These are phyloP conservation scores for Verticillium albo-atrum DNA, from an alignment of 2,329 filamentous ascomycete genomes.

Conservation along the genomic window DNA sequence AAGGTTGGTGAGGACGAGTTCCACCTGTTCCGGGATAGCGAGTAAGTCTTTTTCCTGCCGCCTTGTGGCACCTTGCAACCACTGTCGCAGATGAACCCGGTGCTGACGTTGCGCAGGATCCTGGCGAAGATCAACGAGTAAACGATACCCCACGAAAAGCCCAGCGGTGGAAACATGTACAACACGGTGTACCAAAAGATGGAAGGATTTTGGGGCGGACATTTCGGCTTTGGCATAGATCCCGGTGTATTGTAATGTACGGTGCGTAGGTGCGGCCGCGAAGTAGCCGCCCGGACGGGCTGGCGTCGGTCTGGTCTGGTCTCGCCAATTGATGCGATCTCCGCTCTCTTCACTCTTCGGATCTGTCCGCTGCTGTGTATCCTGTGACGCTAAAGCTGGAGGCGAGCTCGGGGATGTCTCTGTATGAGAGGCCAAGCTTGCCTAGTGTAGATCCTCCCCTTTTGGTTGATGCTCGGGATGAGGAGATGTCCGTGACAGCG, in stretches of 20 bases:
- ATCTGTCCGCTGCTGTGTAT: neutral
- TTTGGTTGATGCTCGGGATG: neutral
- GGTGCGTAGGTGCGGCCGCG: neutral
- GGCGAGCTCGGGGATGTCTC: neutral
- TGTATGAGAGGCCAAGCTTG: neutral
- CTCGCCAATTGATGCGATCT: neutral
- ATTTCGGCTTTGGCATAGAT: slow-evolving; percentile 4
- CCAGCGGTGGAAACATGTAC: slow-evolving; percentile 12
- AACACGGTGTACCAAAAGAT: slow-evolving; percentile 24
- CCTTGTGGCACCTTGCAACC: neutral
- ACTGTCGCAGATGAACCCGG: neutral
- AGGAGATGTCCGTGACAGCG: neutral
- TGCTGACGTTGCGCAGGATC: slow-evolving; percentile 54
- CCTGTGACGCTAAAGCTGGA: too few species aligned
- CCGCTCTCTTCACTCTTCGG: neutral
- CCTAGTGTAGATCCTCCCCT: neutral
- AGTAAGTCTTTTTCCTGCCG: slow-evolving; percentile 61
- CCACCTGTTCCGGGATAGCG: slow-evolving; percentile 92
- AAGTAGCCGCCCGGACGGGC: neutral
- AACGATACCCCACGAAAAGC: slow-evolving; percentile 12
- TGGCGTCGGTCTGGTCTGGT: neutral
- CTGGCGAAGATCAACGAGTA: slow-evolving; percentile 99
- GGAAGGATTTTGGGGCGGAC: slow-evolving; percentile 3
- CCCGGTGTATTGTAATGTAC: slow-evolving; percentile 4
- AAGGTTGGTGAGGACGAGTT: slow-evolving; percentile 98